A percentile compares a stretch with the other conserved stretches of the same genome.
Evolutionary conservation across 768 basidiomycete genomes (phyloP).

Genomic region (Cystoderma amianthinum): DNA sequence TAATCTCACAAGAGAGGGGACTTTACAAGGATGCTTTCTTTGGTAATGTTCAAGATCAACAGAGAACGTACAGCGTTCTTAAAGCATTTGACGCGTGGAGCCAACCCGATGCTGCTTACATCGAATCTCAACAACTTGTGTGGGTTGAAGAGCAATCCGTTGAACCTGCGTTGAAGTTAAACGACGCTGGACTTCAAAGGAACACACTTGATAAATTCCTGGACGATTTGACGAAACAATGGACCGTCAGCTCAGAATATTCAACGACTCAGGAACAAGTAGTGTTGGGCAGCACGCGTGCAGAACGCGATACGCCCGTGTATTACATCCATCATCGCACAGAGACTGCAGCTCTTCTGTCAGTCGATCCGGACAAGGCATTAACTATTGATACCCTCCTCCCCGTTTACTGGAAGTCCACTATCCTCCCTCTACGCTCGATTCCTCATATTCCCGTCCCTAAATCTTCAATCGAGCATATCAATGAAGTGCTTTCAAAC

Average conservation of each 20-base stretch:
- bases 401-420: constrained; percentile 72
- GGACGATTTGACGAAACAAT: too few relatives aligned
- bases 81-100: not conserved
- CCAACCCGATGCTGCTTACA: not conserved
- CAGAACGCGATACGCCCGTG: too few relatives aligned
- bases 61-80: not conserved
- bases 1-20: not conserved
- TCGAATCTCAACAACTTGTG: not conserved
- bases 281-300: too few relatives aligned
- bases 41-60: not conserved
- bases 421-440: constrained; percentile 47
- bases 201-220: too few relatives aligned
- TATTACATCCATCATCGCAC: too few relatives aligned
- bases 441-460: constrained; percentile 51
- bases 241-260: too few relatives aligned
- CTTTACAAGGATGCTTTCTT: not conserved
- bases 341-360: constrained; percentile 40
- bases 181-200: too few relatives aligned
- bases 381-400: constrained; percentile 49
- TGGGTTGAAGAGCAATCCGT: not conserved
- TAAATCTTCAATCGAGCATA: constrained; percentile 39
- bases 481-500: constrained; percentile 47
- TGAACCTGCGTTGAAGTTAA: not conserved
- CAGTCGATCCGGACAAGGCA: constrained; percentile 33
- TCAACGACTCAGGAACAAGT: too few relatives aligned